Evolutionary conservation across 352 stramenopile species (phyloP).

Genomic region (Phytophthora podocarpi): DNA sequence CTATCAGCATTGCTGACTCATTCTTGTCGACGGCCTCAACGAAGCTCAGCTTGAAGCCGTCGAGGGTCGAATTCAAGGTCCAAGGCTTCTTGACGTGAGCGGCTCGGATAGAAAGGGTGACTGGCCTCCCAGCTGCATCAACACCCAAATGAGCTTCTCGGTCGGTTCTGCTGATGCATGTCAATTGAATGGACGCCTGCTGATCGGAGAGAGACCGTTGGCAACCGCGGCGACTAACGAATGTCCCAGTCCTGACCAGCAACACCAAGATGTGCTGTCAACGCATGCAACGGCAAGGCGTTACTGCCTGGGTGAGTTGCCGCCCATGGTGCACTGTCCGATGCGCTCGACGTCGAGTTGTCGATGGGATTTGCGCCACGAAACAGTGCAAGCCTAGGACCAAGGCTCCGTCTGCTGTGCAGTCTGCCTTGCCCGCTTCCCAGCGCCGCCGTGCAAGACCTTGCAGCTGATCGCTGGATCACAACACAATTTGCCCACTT

Average conservation of each 20-base stretch:
- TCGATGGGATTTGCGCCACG: conserved; percentile 24
- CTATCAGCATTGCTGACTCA: conserved; percentile 25
- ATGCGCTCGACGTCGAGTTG: too few species aligned
- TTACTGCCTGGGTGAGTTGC: conserved; percentile 26
- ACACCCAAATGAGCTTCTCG: conserved; percentile 8
- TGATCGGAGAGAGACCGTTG: conserved; percentile 20
- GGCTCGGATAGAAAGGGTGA: conserved; percentile 17
- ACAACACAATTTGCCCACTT: conserved; percentile 20
- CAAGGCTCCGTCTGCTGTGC: conserved; percentile 12
- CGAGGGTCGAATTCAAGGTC: conserved; percentile 7
- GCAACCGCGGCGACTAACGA: conserved; percentile 7
- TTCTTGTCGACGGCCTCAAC: not conserved
- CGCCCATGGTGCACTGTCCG: too few species aligned
- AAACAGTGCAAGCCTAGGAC: conserved; percentile 3
- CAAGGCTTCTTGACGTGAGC: conserved; percentile 11
- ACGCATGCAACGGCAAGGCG: conserved; percentile 16
- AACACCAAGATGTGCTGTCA: conserved; percentile 20
- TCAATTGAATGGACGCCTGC: conserved; percentile 9
- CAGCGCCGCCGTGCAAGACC: conserved; percentile 5
- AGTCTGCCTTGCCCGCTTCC: too few species aligned
- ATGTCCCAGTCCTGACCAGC: not conserved
- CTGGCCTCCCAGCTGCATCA: conserved; percentile 12
- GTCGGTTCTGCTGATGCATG: not conserved
- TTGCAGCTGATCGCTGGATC: conserved; percentile 10
- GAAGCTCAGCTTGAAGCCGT: too few species aligned